phyloP scores from a whole-genome alignment of 306 rosid genomes.

The Cyamopsis tetragonoloba region DNA sequence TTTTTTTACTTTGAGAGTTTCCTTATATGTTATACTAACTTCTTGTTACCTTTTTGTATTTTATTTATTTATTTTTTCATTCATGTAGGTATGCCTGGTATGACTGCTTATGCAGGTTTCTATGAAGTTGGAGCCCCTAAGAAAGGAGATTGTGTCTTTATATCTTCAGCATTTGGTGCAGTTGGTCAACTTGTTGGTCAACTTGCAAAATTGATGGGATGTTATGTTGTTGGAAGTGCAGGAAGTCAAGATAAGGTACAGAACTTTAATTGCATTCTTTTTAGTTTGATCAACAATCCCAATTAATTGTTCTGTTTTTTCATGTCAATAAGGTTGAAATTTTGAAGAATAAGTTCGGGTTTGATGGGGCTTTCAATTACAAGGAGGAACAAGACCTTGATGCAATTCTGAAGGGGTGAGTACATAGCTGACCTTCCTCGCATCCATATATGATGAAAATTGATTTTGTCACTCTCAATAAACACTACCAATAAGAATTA shows the following conservation, averaged over 20 bases:
- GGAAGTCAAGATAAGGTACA: conserved; percentile 48
- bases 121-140: conserved; percentile 45
- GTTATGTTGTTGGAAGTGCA: conserved; percentile 65
- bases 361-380: conserved; percentile 48
- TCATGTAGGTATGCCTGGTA: conserved; percentile 51
- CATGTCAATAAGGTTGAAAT: conserved; percentile 29
- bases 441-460: too few species aligned
- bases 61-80: neutral
- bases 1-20: neutral
- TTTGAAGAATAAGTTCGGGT: conserved; percentile 34
- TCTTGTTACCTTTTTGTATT: neutral
- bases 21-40: neutral
- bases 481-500: too few species aligned
- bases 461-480: too few species aligned
- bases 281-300: neutral
- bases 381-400: conserved; percentile 38
- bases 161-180: conserved; percentile 58
- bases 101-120: conserved; percentile 50
- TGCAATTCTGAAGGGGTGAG: conserved; percentile 34
- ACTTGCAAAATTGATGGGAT: conserved; percentile 50
- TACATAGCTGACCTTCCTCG: neutral
- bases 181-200: conserved; percentile 57
- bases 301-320: neutral
- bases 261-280: neutral
- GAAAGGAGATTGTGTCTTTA: conserved; percentile 48